Evolutionary conservation across 2,329 filamentous ascomycete species (phyloP).

Genomic region (Chalaropsis ovoidea): DNA sequence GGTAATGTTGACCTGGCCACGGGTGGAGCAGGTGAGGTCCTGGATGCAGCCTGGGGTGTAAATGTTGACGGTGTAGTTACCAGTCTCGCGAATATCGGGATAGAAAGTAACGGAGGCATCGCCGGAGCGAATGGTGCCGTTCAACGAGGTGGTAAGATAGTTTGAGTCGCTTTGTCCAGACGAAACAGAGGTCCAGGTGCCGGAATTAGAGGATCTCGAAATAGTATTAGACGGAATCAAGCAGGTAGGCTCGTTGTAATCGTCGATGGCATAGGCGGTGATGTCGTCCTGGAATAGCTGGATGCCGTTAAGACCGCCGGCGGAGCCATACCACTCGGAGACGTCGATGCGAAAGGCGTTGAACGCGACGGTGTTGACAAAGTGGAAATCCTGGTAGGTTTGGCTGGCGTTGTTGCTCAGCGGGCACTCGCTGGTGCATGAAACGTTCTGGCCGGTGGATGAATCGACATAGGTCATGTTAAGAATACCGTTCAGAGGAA

Average conservation of each 20-base stretch:
- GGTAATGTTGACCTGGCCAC: slow-evolving; percentile 75
- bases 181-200: slow-evolving; percentile 61
- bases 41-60: slow-evolving; percentile 86
- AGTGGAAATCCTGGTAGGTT: slow-evolving; percentile 77
- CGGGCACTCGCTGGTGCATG: slow-evolving; percentile 77
- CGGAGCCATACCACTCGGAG: slow-evolving; percentile 73
- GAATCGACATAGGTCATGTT: slow-evolving; percentile 87
- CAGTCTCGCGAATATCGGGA: slow-evolving; percentile 77
- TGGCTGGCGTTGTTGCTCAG: slow-evolving; percentile 58
- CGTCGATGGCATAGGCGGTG: slow-evolving; percentile 70
- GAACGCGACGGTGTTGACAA: slow-evolving; percentile 84
- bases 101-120: slow-evolving; percentile 63
- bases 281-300: slow-evolving; percentile 81
- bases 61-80: slow-evolving; percentile 81
- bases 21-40: slow-evolving; percentile 63
- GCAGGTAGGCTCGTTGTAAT: slow-evolving; percentile 83
- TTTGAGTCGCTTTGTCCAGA: slow-evolving; percentile 58
- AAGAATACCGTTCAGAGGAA: slow-evolving; percentile 86
- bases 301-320: slow-evolving; percentile 75
- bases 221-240: slow-evolving; percentile 45
- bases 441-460: slow-evolving; percentile 52
- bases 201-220: slow-evolving; percentile 59
- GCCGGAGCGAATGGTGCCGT: slow-evolving; percentile 43
- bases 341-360: slow-evolving; percentile 76
- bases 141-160: slow-evolving; percentile 56